These are phyloP conservation scores for Pholiota microspora DNA, from an alignment of 768 basidiomycete species.

Conservation along the genomic window DNA sequence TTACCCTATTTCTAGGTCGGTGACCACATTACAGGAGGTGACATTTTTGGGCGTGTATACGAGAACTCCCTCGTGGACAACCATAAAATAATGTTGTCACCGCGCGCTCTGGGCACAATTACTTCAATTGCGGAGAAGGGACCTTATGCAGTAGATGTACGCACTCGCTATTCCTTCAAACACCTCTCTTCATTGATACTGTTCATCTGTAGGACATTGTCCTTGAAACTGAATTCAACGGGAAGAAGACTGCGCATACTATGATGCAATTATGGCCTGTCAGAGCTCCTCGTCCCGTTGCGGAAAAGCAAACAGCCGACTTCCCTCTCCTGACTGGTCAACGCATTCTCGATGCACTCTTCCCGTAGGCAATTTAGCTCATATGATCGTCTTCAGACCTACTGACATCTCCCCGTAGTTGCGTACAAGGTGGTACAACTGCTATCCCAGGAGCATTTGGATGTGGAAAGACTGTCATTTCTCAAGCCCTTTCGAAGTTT, in stretches of 20 bases:
- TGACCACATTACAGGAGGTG: conserved; percentile 96
- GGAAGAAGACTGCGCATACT: conserved; percentile 88
- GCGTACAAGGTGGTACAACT: conserved; percentile 94
- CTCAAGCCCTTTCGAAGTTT: conserved; percentile 95
- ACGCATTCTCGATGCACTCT: conserved; percentile 93
- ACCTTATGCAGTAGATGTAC: conserved; percentile 85
- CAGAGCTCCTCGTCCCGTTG: conserved; percentile 91
- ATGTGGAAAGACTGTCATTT: conserved; percentile 98
- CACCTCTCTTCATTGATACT: background rate
- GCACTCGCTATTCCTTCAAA: conserved; percentile 20
- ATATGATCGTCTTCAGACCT: background rate
- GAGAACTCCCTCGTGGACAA: conserved; percentile 97
- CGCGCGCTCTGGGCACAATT: conserved; percentile 92
- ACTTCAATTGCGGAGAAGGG: conserved; percentile 93
- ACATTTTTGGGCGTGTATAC: conserved; percentile 92
- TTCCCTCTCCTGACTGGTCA: conserved; percentile 94
- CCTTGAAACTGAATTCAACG: conserved; percentile 96
- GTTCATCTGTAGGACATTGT: conserved; percentile 71
- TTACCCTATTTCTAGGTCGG: conserved; percentile 60
- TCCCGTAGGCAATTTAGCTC: conserved; percentile 63
- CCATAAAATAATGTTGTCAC: conserved; percentile 96
- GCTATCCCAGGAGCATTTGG: conserved; percentile 99
- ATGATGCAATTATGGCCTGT: conserved; percentile 99
- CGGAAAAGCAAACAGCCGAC: conserved; percentile 94
- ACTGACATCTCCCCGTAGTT: conserved; percentile 40